Evolutionary conservation across 768 basidiomycete genomes (phyloP).

Genomic region (Royoungia palumana): DNA sequence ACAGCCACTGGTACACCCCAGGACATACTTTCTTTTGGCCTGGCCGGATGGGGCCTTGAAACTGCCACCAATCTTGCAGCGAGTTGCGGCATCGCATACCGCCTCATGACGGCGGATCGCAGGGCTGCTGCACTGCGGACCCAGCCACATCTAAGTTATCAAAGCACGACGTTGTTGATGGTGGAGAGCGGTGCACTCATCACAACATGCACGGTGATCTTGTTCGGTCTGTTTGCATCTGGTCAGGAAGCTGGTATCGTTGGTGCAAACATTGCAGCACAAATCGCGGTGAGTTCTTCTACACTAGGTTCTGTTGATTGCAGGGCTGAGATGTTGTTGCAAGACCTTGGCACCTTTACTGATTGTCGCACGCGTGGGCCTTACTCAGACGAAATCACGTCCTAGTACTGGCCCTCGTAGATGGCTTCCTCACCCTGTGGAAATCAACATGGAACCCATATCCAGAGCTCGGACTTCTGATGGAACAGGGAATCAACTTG

Average conservation of each 20-base stretch:
- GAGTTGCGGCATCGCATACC: slow-evolving; percentile 19
- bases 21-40: slow-evolving; percentile 5
- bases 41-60: slow-evolving; percentile 20
- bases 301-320: not conserved
- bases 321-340: not conserved
- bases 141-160: slow-evolving; percentile 10
- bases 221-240: slow-evolving; percentile 16
- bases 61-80: slow-evolving; percentile 13
- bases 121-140: not conserved
- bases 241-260: slow-evolving; percentile 11
- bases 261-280: slow-evolving; percentile 17
- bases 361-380: slow-evolving; percentile 16
- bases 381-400: slow-evolving; percentile 1
- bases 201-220: slow-evolving; percentile 15
- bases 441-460: slow-evolving; percentile 1
- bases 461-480: not conserved
- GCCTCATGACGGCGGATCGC: slow-evolving; percentile 10
- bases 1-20: slow-evolving; percentile 2
- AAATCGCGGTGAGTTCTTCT: slow-evolving; percentile 13
- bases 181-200: slow-evolving; percentile 22
- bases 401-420: not conserved
- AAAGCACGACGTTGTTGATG: slow-evolving; percentile 11
- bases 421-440: not conserved
- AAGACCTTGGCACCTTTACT: slow-evolving; percentile 20
- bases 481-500: not conserved